Evolutionary conservation across 1,284 basidiomycete genomes (phyloP).

Genomic region (Cystobasidium pallidum): DNA sequence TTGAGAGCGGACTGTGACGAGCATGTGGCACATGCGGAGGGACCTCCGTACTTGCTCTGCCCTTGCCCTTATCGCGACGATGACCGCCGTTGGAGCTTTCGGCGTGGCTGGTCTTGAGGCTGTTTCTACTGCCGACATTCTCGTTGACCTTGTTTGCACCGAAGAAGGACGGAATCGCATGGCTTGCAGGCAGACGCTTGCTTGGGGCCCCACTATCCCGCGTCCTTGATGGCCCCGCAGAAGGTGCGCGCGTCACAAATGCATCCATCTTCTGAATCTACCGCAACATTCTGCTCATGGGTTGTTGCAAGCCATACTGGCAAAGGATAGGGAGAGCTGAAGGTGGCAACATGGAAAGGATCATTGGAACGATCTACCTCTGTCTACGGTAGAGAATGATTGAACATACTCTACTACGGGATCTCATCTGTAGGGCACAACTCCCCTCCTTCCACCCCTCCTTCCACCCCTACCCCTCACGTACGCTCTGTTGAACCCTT

Average conservation of each 20-base stretch:
- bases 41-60: constrained; percentile 21
- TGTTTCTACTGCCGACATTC: not conserved
- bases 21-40: not conserved
- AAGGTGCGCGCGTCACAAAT: constrained; percentile 27
- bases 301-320: not conserved
- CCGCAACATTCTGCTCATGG: not conserved
- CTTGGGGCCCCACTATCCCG: constrained; percentile 2
- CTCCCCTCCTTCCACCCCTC: no score
- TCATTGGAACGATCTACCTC: no score
- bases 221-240: constrained; percentile 26
- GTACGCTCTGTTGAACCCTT: no score
- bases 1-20: not conserved
- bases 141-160: constrained; percentile 11
- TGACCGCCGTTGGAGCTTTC: not conserved
- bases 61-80: constrained; percentile 29
- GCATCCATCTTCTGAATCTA: constrained; percentile 32
- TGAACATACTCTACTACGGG: no score
- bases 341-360: not conserved
- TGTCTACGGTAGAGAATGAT: no score
- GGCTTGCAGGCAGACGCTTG: constrained; percentile 33
- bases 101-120: constrained; percentile 27
- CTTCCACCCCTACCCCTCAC: no score
- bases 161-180: constrained; percentile 41
- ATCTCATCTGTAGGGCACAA: no score
- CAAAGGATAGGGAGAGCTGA: not conserved